Evolutionary conservation across 129 eudicot genomes (phyloP).

Genomic region (Arctium lappa): DNA sequence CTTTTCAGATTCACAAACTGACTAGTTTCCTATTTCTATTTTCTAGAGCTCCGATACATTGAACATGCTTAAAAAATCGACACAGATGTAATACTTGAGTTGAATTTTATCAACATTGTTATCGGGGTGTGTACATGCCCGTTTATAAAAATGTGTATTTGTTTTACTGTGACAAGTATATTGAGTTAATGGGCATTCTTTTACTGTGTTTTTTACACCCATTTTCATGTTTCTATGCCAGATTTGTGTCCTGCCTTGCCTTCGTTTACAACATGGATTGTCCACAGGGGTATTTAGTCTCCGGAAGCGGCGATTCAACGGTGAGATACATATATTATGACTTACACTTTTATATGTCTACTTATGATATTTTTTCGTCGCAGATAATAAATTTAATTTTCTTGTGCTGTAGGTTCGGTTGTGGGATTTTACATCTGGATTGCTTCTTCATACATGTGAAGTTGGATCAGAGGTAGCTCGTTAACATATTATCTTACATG

Average conservation of each 20-base stretch:
- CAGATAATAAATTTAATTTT: background rate
- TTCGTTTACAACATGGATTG: constrained; percentile 49
- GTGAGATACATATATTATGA: constrained; percentile 40
- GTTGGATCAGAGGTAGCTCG: constrained; percentile 73
- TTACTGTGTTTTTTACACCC: background rate
- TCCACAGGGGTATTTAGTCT: constrained; percentile 66
- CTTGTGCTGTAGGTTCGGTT: constrained; percentile 70
- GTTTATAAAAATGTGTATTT: background rate
- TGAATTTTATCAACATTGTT: background rate
- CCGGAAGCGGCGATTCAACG: constrained; percentile 95
- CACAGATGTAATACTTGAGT: background rate
- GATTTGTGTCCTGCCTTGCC: constrained; percentile 79
- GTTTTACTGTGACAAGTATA: background rate
- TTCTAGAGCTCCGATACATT: background rate
- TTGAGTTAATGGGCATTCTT: background rate
- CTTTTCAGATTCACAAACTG: background rate
- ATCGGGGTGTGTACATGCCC: background rate
- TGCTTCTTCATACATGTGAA: constrained; percentile 80
- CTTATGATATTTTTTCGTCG: background rate
- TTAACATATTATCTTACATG: background rate
- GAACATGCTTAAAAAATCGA: background rate
- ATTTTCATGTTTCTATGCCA: constrained; percentile 30
- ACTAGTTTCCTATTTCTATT: background rate
- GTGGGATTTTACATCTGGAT: constrained; percentile 81
- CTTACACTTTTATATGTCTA: background rate